Base-by-base conservation (phyloP, 495 filamentous ascomycete genomes). In the Penicillium nucicola region DNA sequence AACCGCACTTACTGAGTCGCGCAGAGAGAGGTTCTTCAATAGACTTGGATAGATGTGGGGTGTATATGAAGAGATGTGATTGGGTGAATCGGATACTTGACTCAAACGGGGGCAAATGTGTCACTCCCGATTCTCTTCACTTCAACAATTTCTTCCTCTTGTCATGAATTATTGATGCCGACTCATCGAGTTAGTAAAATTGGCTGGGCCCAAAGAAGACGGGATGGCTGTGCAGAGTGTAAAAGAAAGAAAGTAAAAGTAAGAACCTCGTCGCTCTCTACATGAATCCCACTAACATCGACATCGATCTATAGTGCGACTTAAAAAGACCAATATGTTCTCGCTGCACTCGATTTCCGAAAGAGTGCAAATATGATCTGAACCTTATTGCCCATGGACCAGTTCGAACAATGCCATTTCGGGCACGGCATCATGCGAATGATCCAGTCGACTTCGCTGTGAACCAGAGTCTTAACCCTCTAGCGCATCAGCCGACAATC, bases 221-320 rank as follows among this genome's bases (percentile, higher is more conserved):
- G 62, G 22, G 65, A 70, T 50, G 67, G 67, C 41, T 70, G 67
- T 39, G 60, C 58, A 7, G 65, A 70, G 34, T 70, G 67, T 43
- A 55, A 62, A 2, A 52, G 67, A 20, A 70, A 68, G 23, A 70
- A 70, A 53, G 57, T 70, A 23, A 68, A 65, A 32, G 66, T 62
- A 62, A 30, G 0, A 12, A 15, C 4, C 2, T 33, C 13, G 3
- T 25, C 20, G 25, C 5, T 20, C 31, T 8, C 12, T 14, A 22
- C 9, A 2, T 31, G 31, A 52, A 39, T 19, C 2, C 30, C 11
- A 42, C 39, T 28, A 14, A 38, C 30, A 11, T 7, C 12, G 18
- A 38, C 30, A 11, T 7, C 12, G 5, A 9, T 28, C 25, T 14
- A 1, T 28, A 69, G 66, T 70, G 65, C 41, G 65, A 70, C 28